Evolutionary conservation across 768 basidiomycete species (phyloP).

Genomic region (Naganishia antarctica): DNA sequence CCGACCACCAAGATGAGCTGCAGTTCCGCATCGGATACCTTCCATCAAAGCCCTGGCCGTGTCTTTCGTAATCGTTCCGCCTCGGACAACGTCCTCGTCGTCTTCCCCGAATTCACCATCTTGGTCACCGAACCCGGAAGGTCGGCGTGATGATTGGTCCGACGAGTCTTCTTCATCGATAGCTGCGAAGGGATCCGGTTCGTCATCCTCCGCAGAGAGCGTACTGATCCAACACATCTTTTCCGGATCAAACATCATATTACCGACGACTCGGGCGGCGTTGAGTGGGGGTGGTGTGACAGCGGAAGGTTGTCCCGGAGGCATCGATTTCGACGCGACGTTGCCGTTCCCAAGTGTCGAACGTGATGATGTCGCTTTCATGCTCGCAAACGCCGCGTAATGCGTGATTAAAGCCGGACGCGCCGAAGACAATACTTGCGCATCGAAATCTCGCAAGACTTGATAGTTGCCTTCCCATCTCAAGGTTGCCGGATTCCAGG

Average conservation of each 20-base stretch:
- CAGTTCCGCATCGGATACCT: background rate
- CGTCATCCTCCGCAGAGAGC: constrained; percentile 78
- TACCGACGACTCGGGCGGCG: constrained; percentile 65
- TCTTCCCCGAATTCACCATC: constrained; percentile 31
- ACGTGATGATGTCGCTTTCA: constrained; percentile 58
- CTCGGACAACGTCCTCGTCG: constrained; percentile 65
- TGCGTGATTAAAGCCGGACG: constrained; percentile 95
- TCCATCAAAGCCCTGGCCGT: constrained; percentile 35
- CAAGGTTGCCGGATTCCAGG: constrained; percentile 82
- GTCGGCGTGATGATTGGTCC: background rate
- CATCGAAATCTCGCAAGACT: constrained; percentile 81
- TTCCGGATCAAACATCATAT: constrained; percentile 94
- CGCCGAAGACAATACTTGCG: constrained; percentile 65
- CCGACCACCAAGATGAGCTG: too few relatives aligned
- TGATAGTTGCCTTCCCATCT: constrained; percentile 99
- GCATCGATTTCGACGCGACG: constrained; percentile 1
- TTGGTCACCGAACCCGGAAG: background rate
- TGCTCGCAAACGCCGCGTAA: constrained; percentile 54
- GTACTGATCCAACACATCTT: constrained; percentile 90
- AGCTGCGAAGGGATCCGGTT: constrained; percentile 92
- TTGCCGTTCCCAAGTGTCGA: constrained; percentile 3
- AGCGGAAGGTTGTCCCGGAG: background rate
- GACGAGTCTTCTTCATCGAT: constrained; percentile 59
- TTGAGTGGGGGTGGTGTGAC: constrained; percentile 11
- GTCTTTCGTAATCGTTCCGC: constrained; percentile 69